These are phyloP conservation scores for Paxillus involutus DNA, from an alignment of 768 basidiomycete species.

Conservation along the genomic window DNA sequence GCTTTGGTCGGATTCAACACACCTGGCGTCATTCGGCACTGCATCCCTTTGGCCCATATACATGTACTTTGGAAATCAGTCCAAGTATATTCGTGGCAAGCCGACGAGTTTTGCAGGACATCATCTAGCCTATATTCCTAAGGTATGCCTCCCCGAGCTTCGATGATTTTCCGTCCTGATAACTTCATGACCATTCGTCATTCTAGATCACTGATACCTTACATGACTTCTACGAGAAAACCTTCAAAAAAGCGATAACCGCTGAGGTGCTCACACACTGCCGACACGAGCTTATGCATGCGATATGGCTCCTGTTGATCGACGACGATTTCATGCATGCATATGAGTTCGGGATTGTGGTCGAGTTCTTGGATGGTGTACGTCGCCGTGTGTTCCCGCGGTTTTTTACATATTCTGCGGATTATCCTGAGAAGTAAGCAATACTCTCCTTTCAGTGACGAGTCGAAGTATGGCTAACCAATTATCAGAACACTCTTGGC, in stretches of 20 bases:
- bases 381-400: constrained; percentile 9
- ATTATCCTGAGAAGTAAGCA: constrained; percentile 33
- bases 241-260: not conserved
- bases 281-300: constrained; percentile 26
- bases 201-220: constrained; percentile 14
- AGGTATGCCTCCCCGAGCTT: not conserved
- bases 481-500: constrained; percentile 16
- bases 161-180: not conserved
- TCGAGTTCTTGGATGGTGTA: constrained; percentile 21
- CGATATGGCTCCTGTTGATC: constrained; percentile 18
- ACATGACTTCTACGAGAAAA: constrained; percentile 7
- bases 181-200: not conserved
- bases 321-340: constrained; percentile 23
- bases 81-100: constrained; percentile 4
- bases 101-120: constrained; percentile 11
- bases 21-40: too few species aligned
- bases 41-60: too few species aligned
- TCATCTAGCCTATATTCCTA: constrained; percentile 22
- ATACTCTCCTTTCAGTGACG: accelerated
- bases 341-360: constrained; percentile 18
- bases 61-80: not conserved
- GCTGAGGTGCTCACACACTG: constrained; percentile 8
- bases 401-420: constrained; percentile 26
- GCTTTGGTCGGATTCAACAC: too few species aligned
- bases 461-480: not conserved